A percentile compares a stretch with the other conserved stretches of the same genome.
Evolutionary conservation across 352 stramenopile species (phyloP).

Genomic region (Phytophthora syringae): DNA sequence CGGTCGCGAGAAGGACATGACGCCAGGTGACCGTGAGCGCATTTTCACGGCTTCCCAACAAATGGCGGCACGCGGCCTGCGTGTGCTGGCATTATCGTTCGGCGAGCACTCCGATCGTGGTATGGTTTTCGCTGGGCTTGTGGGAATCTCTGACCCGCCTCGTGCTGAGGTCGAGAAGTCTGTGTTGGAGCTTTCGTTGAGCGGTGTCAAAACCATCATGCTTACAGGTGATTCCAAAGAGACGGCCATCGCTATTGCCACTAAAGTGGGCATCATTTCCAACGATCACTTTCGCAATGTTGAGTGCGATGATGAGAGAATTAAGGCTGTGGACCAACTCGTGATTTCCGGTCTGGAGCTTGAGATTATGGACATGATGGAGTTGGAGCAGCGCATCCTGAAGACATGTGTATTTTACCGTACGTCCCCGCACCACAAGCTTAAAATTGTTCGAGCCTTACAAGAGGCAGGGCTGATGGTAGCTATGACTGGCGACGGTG

Average conservation of each 20-base stretch:
- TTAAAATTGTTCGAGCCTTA: slow-evolving; percentile 95
- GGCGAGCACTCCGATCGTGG: slow-evolving; percentile 79
- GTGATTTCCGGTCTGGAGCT: slow-evolving; percentile 90
- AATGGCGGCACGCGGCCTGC: slow-evolving; percentile 81
- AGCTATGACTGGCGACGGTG: slow-evolving; percentile 99
- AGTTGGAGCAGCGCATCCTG: slow-evolving; percentile 83
- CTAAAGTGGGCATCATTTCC: slow-evolving; percentile 93
- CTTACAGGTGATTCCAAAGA: slow-evolving; percentile 96
- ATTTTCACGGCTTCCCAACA: slow-evolving; percentile 65
- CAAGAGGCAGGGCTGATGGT: slow-evolving; percentile 89
- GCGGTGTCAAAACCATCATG: slow-evolving; percentile 89
- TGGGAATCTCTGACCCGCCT: slow-evolving; percentile 92
- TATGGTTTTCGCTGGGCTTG: slow-evolving; percentile 93
- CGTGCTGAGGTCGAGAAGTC: slow-evolving; percentile 72
- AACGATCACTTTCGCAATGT: slow-evolving; percentile 39
- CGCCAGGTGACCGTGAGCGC: slow-evolving; percentile 60
- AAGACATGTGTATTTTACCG: slow-evolving; percentile 96
- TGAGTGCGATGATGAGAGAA: slow-evolving; percentile 40
- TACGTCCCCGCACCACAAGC: slow-evolving; percentile 95
- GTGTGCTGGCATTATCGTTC: slow-evolving; percentile 92
- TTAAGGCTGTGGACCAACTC: slow-evolving; percentile 45
- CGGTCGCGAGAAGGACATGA: slow-evolving; percentile 72
- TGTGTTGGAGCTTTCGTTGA: slow-evolving; percentile 58
- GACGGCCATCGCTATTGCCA: slow-evolving; percentile 95
- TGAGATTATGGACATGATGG: slow-evolving; percentile 89